Percentiles rank a stretch among this genome's conserved stretches.
phyloP scores from a whole-genome alignment of 768 basidiomycete genomes.

The Trametes gibbosa region DNA sequence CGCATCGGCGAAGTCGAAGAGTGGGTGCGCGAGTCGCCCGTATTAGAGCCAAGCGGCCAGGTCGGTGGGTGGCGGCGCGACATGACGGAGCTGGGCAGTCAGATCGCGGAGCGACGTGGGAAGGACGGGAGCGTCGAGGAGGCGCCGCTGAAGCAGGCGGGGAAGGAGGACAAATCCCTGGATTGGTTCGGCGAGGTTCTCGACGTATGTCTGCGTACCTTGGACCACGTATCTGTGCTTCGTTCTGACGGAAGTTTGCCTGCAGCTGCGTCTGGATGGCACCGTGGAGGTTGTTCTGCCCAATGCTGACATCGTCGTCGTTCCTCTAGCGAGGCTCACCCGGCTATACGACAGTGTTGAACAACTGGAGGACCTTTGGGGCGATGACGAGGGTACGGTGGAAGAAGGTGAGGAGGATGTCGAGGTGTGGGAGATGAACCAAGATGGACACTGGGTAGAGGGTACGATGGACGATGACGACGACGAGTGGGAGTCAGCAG shows the following conservation, averaged over 20 bases:
- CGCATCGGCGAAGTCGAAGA: constrained; percentile 80
- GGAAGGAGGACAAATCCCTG: constrained; percentile 40
- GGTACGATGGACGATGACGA: constrained; percentile 25
- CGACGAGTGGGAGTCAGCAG: constrained; percentile 34
- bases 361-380: constrained; percentile 69
- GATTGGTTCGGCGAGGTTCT: constrained; percentile 89
- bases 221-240: background rate
- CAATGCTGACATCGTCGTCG: constrained; percentile 43
- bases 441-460: constrained; percentile 36
- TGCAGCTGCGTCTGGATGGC: constrained; percentile 72
- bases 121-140: constrained; percentile 37
- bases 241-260: background rate
- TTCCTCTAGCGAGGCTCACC: constrained; percentile 68
- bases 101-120: constrained; percentile 48
- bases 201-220: constrained; percentile 43
- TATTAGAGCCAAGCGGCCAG: constrained; percentile 44
- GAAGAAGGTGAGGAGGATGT: constrained; percentile 40
- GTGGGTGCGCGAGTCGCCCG: constrained; percentile 67
- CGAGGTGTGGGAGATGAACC: constrained; percentile 40
- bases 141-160: constrained; percentile 42
- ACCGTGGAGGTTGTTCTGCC: constrained; percentile 72
- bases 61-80: constrained; percentile 70
- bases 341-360: constrained; percentile 80
- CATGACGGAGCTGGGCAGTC: constrained; percentile 62
- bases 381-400: constrained; percentile 39